Evolutionary conservation across 768 basidiomycete species (phyloP), one percentile per base, ranked within the genome.

Genomic region (Leucosporidium creatinivorum): DNA sequence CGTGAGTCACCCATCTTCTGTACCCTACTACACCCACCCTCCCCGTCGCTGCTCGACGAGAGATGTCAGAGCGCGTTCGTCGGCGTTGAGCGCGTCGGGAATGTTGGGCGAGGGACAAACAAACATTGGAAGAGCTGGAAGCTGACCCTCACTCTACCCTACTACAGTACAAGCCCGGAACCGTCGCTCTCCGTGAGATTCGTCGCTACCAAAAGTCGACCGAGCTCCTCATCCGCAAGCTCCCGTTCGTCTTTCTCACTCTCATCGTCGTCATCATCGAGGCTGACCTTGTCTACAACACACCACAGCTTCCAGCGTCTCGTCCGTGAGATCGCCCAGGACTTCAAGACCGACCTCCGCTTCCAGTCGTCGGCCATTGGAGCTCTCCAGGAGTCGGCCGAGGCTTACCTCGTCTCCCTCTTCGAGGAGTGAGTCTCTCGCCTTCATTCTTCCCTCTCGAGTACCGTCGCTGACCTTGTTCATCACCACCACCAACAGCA

Each of bases 131-230:
- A 18, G 17, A 31, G 33, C 62, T 9, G 19, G 8, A 21, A 17
- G 2, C 30, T 13, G 36, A 17, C 3, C 50, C 15, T 10, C 3
- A 23, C 36, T 65, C 7, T 7, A n/a, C 8, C 7, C 13, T 12
- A n/a, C 30, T 19, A 26, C 58, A 58, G 67, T 88, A 87, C 83
- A 83, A 86, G 79, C 87, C 87, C 65, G 87, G 87, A 78, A 88
- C 86, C 58, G 86, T 88, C 78, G 87, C 87, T 73, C 83, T 88
- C 67, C 85, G 86, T 80, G 86, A 88, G 80, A 88, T 87, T 74
- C 80, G 86, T 72, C 72, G 72, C 25, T 79, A 80, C 77, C 79
- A 79, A 70, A 81, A 81, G 76, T 81, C 81, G 61, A 83, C 82
- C 70, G 82, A 83, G 75, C 80, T 83, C 70, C 77, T 83, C 69